Percentiles rank a stretch among this genome's conserved stretches.
phyloP scores from a whole-genome alignment of 78 protist genomes.

The Creolimax fragrantissima region DNA sequence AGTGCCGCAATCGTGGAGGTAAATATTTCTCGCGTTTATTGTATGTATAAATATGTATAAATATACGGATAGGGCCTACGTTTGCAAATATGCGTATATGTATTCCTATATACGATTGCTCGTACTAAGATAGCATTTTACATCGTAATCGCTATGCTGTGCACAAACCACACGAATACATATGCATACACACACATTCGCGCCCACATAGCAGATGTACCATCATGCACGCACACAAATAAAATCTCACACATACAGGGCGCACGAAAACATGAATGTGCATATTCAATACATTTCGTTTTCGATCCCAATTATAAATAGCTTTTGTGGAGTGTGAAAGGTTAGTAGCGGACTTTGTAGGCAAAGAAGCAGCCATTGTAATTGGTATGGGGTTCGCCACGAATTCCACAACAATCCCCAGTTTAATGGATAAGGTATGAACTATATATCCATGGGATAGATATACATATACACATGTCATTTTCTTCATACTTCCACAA shows the following conservation, averaged over 20 bases:
- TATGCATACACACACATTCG: too few species aligned
- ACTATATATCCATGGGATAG: neutral
- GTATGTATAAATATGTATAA: neutral
- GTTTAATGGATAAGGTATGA: conserved; percentile 46
- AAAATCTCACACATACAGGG: too few species aligned
- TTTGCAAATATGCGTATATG: neutral
- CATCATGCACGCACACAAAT: too few species aligned
- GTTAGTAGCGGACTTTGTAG: conserved; percentile 76
- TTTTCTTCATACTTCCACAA: neutral
- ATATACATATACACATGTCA: neutral
- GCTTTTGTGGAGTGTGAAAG: conserved; percentile 54
- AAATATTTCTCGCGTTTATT: neutral
- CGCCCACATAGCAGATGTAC: too few species aligned
- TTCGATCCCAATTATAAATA: too few species aligned
- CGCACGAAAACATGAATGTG: too few species aligned
- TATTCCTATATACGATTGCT: neutral
- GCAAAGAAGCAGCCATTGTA: conserved; percentile 66
- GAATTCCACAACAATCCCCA: conserved; percentile 85
- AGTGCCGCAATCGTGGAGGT: neutral
- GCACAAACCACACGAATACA: too few species aligned
- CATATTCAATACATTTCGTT: too few species aligned
- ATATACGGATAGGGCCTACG: neutral
- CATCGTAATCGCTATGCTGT: too few species aligned
- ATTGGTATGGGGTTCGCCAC: conserved; percentile 98
- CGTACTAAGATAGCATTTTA: too few species aligned